Percentiles rank a stretch among this genome's conserved stretches.
Conservation (phyloP, 305 asterid genomes). For the Fraxinus sp. region DNA sequence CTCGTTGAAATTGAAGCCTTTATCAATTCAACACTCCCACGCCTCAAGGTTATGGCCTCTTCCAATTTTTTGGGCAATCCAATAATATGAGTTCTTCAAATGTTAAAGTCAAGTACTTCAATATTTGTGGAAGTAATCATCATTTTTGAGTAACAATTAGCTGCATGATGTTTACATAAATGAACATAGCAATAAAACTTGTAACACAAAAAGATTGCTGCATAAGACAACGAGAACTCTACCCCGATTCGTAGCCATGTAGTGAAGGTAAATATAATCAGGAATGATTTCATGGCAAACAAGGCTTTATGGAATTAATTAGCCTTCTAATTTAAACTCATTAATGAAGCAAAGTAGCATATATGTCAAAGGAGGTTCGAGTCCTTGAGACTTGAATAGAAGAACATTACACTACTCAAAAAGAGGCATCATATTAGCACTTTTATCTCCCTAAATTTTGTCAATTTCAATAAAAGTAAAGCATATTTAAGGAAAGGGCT, state of each 20-base stretch:
- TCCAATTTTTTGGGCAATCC: not conserved
- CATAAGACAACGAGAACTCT: not conserved
- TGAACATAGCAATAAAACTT: not conserved
- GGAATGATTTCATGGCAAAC: not conserved
- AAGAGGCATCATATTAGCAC: not conserved
- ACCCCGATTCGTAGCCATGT: not conserved
- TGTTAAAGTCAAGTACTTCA: not conserved
- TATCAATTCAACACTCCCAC: not conserved
- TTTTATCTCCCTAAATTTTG: not conserved
- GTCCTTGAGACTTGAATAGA: not conserved
- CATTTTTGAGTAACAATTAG: not conserved
- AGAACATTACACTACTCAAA: not conserved
- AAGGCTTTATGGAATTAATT: not conserved
- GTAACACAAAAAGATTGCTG: not conserved
- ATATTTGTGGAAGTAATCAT: not conserved
- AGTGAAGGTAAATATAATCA: not conserved
- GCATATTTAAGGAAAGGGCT: not conserved
- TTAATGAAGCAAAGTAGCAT: not conserved
- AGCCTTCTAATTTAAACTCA: not conserved
- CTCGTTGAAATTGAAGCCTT: not conserved
- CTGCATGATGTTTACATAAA: not conserved
- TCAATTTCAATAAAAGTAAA: slow-evolving; percentile 6
- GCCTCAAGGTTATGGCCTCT: not conserved
- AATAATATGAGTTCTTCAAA: not conserved
- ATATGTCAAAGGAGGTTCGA: not conserved